phyloP scores from a whole-genome alignment of 225 moss, liverwort and hornwort species.

The Antitrichia curtipendula region DNA sequence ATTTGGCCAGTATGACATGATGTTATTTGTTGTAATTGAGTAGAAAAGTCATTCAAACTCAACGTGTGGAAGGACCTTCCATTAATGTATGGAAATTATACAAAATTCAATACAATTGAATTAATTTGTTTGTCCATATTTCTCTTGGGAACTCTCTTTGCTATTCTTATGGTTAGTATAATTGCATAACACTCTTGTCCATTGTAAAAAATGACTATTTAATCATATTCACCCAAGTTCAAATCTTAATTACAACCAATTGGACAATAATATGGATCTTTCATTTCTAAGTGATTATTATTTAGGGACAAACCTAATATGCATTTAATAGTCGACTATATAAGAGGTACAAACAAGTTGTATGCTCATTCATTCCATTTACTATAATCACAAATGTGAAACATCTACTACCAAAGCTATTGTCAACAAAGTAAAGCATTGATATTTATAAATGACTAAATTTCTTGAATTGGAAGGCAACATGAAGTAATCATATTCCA shows the following conservation, averaged over 20 bases:
- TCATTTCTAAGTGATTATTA: not conserved
- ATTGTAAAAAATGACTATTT: not conserved
- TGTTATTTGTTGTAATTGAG: not conserved
- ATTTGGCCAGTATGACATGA: not conserved
- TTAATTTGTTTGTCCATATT: too few relatives aligned
- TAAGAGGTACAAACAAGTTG: not conserved
- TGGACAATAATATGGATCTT: not conserved
- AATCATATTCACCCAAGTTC: not conserved
- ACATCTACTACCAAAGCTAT: not conserved
- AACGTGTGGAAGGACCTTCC: fast-evolving
- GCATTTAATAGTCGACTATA: not conserved
- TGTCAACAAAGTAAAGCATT: not conserved
- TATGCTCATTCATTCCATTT: not conserved
- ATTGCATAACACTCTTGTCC: not conserved
- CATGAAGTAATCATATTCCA: not conserved
- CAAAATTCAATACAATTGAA: too few relatives aligned
- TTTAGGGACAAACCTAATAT: not conserved
- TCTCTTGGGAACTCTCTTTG: too few relatives aligned
- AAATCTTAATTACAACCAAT: not conserved
- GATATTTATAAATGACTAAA: not conserved
- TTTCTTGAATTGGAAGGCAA: not conserved
- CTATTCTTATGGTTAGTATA: too few relatives aligned
- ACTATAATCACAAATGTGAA: not conserved
- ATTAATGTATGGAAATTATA: too few relatives aligned
- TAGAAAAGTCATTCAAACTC: not conserved